Conservation (phyloP, 2,329 filamentous ascomycete species). For the Aspergillus phoenicis region DNA sequence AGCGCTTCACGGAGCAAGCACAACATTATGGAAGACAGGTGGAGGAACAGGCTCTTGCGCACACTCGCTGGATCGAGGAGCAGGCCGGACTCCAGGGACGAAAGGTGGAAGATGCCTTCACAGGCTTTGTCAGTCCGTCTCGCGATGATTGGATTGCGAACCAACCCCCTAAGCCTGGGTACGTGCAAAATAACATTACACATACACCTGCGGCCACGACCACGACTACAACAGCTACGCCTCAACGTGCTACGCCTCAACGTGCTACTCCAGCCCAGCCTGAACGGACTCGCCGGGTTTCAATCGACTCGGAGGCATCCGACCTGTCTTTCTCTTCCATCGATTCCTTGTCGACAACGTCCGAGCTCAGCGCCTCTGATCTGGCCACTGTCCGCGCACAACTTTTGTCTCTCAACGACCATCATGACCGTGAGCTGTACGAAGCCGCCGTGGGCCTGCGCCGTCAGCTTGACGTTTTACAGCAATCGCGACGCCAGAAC, state of each 20-base stretch:
- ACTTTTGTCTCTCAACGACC: constrained; percentile 36
- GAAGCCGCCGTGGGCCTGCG: constrained; percentile 40
- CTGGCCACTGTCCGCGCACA: constrained; percentile 40
- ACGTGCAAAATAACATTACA: constrained; percentile 18
- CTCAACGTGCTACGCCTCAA: constrained; percentile 10
- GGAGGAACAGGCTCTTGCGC: constrained; percentile 42
- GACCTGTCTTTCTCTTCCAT: constrained; percentile 42
- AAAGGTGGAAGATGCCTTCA: constrained; percentile 28
- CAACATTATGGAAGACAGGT: constrained; percentile 41
- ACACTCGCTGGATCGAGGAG: constrained; percentile 42
- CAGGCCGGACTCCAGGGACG: constrained; percentile 36
- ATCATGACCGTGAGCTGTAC: constrained; percentile 41
- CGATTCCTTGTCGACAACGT: constrained; percentile 40
- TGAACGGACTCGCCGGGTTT: constrained; percentile 31
- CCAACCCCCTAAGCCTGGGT: constrained; percentile 17
- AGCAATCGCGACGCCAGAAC: constrained; percentile 37
- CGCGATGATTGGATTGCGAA: constrained; percentile 18
- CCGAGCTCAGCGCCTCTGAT: constrained; percentile 39
- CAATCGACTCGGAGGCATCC: constrained; percentile 34
- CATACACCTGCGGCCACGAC: constrained; percentile 10
- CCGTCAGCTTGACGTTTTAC: constrained; percentile 36
- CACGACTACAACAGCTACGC: neutral
- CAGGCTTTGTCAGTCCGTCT: constrained; percentile 19
- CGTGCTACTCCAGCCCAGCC: constrained; percentile 7
- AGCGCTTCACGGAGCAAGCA: constrained; percentile 41